Conservation (phyloP, 441 rosid species). For the Pelargonium fulgidum region DNA sequence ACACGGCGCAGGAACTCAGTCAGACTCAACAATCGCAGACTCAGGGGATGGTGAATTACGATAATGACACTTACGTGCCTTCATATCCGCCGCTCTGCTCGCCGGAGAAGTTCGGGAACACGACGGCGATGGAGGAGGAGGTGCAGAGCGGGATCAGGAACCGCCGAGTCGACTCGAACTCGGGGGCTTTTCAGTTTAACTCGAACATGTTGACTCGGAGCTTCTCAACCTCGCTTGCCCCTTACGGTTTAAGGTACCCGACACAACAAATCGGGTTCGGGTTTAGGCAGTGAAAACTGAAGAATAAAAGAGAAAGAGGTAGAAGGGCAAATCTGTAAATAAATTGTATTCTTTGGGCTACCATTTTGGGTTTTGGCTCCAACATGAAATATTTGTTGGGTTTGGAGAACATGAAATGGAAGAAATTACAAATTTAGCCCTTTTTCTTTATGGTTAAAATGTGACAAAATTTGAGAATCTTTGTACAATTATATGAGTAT, state of each 20-base stretch:
- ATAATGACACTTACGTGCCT: slow-evolving; percentile 33
- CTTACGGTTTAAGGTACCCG: slow-evolving; percentile 50
- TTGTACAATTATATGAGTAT: too few relatives aligned
- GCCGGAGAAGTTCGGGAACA: slow-evolving; percentile 19
- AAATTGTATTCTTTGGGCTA: slow-evolving; percentile 35
- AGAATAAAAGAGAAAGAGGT: not conserved
- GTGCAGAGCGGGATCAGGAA: slow-evolving; percentile 59
- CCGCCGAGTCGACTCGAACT: not conserved
- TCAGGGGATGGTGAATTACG: slow-evolving; percentile 32
- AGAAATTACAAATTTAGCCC: too few relatives aligned
- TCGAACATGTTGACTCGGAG: slow-evolving; percentile 18
- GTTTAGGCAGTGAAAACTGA: slow-evolving; percentile 39
- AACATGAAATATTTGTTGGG: too few relatives aligned
- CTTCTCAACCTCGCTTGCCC: slow-evolving; percentile 33
- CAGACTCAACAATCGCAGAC: slow-evolving; percentile 29
- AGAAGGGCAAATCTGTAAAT: slow-evolving; percentile 41
- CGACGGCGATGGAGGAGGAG: slow-evolving; percentile 42
- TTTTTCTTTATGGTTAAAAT: too few relatives aligned
- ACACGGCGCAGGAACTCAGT: slow-evolving; percentile 36
- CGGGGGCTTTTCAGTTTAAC: slow-evolving; percentile 29
- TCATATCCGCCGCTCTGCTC: slow-evolving; percentile 29
- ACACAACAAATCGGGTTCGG: slow-evolving; percentile 49
- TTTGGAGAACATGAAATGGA: too few relatives aligned
- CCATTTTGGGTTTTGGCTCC: not conserved
- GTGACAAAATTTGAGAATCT: too few relatives aligned